These are phyloP conservation scores for Citrus reticulata DNA, from an alignment of 345 rosid genomes.

Conservation along the genomic window DNA sequence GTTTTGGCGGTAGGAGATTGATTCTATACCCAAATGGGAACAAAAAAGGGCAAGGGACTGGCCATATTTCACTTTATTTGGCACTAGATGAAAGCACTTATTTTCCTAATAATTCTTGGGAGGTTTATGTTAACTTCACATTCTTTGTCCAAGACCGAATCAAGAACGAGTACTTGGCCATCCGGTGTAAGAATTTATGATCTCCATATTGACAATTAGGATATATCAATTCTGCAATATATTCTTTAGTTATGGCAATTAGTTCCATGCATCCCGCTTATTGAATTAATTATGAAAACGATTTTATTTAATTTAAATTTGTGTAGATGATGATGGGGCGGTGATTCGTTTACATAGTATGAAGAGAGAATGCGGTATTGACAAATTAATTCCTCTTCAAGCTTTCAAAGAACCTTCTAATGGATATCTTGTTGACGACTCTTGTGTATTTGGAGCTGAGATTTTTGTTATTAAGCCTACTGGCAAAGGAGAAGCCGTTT, in stretches of 20 bases:
- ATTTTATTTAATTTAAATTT: not conserved
- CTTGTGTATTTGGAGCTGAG: conserved; percentile 17
- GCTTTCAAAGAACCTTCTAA: conserved; percentile 5
- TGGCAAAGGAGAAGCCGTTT: not conserved
- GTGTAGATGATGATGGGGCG: conserved; percentile 7
- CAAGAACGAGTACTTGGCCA: not conserved
- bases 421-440: not conserved
- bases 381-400: conserved; percentile 5
- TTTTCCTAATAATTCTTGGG: not conserved
- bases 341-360: not conserved
- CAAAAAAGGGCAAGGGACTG: not conserved
- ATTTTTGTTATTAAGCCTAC: not conserved
- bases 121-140: conserved; percentile 2
- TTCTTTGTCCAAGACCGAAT: conserved; percentile 5
- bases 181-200: too few species aligned
- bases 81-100: not conserved
- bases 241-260: too few species aligned
- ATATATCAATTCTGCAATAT: too few species aligned
- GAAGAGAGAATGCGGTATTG: conserved; percentile 10
- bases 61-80: conserved; percentile 15
- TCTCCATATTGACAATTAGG: too few species aligned
- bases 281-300: too few species aligned
- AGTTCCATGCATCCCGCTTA: too few species aligned
- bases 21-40: conserved; percentile 17
- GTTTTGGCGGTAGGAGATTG: conserved; percentile 3